Conservation (phyloP, 2,329 filamentous ascomycete species). For the Calonectria multiphialidica region DNA sequence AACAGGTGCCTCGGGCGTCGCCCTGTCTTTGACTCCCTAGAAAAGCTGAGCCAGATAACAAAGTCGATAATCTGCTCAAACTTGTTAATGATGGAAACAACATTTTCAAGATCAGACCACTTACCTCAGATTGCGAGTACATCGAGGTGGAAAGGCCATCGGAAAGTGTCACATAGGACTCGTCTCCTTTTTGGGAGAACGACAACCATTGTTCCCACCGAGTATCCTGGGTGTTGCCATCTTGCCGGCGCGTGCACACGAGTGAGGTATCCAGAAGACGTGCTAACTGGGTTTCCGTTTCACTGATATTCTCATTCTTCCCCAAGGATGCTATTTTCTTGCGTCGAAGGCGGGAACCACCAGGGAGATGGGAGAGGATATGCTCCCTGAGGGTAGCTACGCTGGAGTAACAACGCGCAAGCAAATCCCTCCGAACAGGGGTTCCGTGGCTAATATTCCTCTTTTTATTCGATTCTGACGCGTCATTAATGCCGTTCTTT, state of each 20-base stretch:
- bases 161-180: conserved; percentile 67
- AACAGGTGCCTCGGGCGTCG: conserved; percentile 78
- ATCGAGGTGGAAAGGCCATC: conserved; percentile 56
- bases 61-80: conserved; percentile 78
- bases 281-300: conserved; percentile 59
- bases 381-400: conserved; percentile 79
- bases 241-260: conserved; percentile 65
- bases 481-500: conserved; percentile 38
- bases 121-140: conserved; percentile 74
- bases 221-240: conserved; percentile 46
- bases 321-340: conserved; percentile 67
- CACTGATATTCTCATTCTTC: conserved; percentile 37
- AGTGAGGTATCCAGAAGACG: conserved; percentile 77
- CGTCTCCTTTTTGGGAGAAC: conserved; percentile 73
- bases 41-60: conserved; percentile 82
- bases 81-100: conserved; percentile 27
- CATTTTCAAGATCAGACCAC: conserved; percentile 19
- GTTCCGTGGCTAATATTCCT: conserved; percentile 24
- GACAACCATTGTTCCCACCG: conserved; percentile 68
- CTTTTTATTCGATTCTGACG: conserved; percentile 36
- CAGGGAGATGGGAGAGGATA: conserved; percentile 74
- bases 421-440: conserved; percentile 68
- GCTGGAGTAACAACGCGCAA: conserved; percentile 75
- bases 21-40: conserved; percentile 59
- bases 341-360: conserved; percentile 72